Percentiles rank a stretch among this genome's conserved stretches.
phyloP scores from a whole-genome alignment of 1,139 yeast genomes.

The Kodamaea sp. region DNA sequence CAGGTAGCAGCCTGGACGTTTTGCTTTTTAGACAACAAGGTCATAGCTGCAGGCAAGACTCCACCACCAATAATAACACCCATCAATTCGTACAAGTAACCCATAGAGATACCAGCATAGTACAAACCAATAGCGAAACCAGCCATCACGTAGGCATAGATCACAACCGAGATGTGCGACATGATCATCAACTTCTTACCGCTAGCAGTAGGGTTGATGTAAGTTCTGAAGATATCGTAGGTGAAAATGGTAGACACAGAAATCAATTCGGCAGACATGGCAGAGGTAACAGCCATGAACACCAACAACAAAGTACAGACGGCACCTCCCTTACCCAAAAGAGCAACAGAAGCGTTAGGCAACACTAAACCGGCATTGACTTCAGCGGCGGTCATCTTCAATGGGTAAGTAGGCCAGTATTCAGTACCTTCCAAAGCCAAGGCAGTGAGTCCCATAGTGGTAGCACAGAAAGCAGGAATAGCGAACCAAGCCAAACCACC shows the following conservation, averaged over 20 bases:
- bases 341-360: constrained; percentile 83
- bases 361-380: constrained; percentile 80
- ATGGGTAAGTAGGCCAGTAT: constrained; percentile 77
- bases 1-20: constrained; percentile 59
- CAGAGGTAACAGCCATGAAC: constrained; percentile 81
- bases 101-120: constrained; percentile 84
- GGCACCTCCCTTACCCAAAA: constrained; percentile 86
- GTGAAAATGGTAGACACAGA: constrained; percentile 84
- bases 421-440: constrained; percentile 67
- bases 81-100: constrained; percentile 82
- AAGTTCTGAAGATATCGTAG: constrained; percentile 79
- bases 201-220: constrained; percentile 73
- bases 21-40: constrained; percentile 69
- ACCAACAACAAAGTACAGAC: constrained; percentile 73
- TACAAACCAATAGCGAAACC: constrained; percentile 79
- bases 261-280: constrained; percentile 84
- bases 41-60: constrained; percentile 73
- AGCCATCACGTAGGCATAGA: constrained; percentile 71
- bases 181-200: constrained; percentile 69
- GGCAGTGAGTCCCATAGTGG: constrained; percentile 83
- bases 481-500: constrained; percentile 94
- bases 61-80: constrained; percentile 86
- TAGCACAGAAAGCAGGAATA: constrained; percentile 77
- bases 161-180: constrained; percentile 66
- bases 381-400: constrained; percentile 61